A percentile compares a stretch with the other conserved stretches of the same genome.
phyloP scores from a whole-genome alignment of 371 early-diverging fungal species.

The Zychaea mexicana region DNA sequence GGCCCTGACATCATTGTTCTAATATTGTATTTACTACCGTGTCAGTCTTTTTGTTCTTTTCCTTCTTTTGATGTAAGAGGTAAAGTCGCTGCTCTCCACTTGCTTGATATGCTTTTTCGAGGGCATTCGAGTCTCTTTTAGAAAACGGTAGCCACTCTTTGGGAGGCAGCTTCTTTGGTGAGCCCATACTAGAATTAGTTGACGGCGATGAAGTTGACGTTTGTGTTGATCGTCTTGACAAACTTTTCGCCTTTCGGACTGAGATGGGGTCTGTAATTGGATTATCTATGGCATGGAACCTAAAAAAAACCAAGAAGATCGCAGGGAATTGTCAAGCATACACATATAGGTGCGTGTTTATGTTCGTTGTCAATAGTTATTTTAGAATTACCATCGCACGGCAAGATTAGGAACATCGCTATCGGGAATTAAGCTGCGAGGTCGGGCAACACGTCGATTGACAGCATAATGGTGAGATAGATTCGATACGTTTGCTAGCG shows the following conservation, averaged over 20 bases:
- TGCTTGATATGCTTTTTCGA: constrained; percentile 59
- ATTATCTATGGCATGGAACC: constrained; percentile 27
- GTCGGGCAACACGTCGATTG: constrained; percentile 14
- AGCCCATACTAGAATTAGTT: background rate
- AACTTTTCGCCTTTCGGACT: constrained; percentile 16
- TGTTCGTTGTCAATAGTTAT: too few species aligned
- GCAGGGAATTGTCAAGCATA: background rate
- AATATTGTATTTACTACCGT: background rate
- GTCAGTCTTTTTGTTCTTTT: background rate
- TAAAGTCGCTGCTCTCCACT: too few species aligned
- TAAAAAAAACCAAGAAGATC: constrained; percentile 4
- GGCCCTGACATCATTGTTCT: constrained; percentile 28
- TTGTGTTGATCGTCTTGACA: background rate
- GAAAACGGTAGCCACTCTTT: constrained; percentile 68
- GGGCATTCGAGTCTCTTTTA: constrained; percentile 56
- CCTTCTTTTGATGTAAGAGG: too few species aligned
- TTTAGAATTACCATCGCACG: constrained; percentile 20
- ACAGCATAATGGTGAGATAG: constrained; percentile 1
- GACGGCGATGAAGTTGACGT: background rate
- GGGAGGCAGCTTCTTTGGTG: constrained; percentile 20
- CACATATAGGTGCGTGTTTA: background rate
- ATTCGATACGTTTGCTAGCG: background rate
- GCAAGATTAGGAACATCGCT: constrained; percentile 19
- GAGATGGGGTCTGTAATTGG: constrained; percentile 26
- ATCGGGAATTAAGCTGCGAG: constrained; percentile 26